Conservation (phyloP, 2,329 filamentous ascomycete species). For the Fusarium gaditjirri region DNA sequence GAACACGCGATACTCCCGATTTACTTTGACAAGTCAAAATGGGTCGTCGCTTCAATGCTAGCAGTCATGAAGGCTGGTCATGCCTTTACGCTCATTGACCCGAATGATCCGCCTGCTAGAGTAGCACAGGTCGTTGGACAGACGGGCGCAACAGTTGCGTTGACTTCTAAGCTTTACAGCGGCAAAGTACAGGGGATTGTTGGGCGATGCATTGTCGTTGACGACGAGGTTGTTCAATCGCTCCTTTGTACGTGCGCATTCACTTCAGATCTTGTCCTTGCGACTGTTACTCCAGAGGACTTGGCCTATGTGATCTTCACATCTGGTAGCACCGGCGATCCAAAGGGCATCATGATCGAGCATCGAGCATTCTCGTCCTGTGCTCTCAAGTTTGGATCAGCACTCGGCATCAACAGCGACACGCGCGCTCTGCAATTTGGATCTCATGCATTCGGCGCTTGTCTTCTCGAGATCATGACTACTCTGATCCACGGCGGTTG, state of each 20-base stretch:
- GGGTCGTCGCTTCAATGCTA: conserved; percentile 9
- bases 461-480: conserved; percentile 21
- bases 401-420: background rate
- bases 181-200: background rate
- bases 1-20: background rate
- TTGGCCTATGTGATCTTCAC: conserved; percentile 34
- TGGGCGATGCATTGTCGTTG: background rate
- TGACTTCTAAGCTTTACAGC: background rate
- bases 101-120: background rate
- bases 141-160: background rate
- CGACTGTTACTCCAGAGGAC: background rate
- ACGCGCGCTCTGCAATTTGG: conserved; percentile 30
- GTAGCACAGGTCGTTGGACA: background rate
- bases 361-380: conserved; percentile 5
- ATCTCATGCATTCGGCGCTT: conserved; percentile 33
- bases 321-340: conserved; percentile 36
- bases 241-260: background rate
- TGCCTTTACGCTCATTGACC: conserved; percentile 6
- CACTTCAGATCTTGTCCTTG: accelerated
- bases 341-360: conserved; percentile 28
- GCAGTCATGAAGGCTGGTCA: conserved; percentile 13
- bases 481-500: conserved; percentile 24
- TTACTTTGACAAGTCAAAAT: conserved; percentile 26
- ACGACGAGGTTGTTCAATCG: background rate
- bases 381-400: background rate